Evolutionary conservation across 2,329 filamentous ascomycete species (phyloP), one percentile per base, ranked within the genome.

Genomic region (Madurella mycetomatis): DNA sequence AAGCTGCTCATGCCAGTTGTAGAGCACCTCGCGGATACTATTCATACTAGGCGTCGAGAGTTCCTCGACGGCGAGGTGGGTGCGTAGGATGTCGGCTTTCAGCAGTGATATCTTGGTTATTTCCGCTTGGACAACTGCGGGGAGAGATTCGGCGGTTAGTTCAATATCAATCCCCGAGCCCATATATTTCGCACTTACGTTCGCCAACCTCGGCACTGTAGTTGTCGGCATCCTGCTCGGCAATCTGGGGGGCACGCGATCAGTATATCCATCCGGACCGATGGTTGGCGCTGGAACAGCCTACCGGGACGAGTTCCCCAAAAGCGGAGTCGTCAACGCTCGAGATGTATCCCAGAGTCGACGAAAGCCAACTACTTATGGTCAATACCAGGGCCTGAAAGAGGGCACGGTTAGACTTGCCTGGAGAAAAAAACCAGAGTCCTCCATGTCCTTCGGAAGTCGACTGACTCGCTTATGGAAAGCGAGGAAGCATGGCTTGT

Each of bases 361-460:
- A 65, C 2, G 65, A 63, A 2, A 70, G 55, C 67, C 67, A 70
- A 49, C 67, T 68, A 15, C 5, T 1, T 13, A n/a, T 5, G 2
- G 41, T 56, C 19, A 56, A 41, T 25, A 19, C 12, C 5, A 32
- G 5, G 2, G 2, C 9, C 16, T 1, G 11, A 37, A 45, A 16
- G 31, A 13, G 18, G 1, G 9, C 5, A 34, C 15, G 25, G 45
- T 7, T 25, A 7, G 25, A 7, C 60, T 18, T 51, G 61, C 66
- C 62, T 64, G 1, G 65, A 66, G 18, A 69, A 50, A 46, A 69
- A 70, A 2, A 67, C 54, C 41, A 70, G 37, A 1, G 63, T 60
- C 18, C 68, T 57, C 68, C 68, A 69, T 0, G 63, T 59, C 16
- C 55, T 60, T 12, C 66, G 58, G 34, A 64, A 66, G 25, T 65